Evolutionary conservation across 176 grass and related monocot species (phyloP).

Genomic region (Aegilops bicornis): DNA sequence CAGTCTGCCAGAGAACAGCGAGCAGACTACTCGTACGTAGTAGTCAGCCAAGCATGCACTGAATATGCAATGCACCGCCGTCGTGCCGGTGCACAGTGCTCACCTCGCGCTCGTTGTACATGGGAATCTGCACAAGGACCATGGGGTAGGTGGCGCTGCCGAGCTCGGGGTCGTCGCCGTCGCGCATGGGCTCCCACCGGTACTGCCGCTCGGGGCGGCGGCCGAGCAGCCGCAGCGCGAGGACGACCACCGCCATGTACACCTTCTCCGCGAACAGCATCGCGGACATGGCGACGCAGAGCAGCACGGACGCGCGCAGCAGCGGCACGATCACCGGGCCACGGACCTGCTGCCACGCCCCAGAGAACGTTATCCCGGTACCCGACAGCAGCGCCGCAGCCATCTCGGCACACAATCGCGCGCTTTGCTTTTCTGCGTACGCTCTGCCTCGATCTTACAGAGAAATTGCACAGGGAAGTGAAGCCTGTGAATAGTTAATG

Average conservation of each 20-base stretch:
- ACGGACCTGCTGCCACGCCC: constrained; percentile 39
- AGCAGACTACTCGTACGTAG: too few species aligned
- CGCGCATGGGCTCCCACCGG: constrained; percentile 53
- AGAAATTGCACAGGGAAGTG: neutral
- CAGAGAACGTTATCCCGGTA: constrained; percentile 16
- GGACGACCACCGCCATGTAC: constrained; percentile 58
- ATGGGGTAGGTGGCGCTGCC: constrained; percentile 53
- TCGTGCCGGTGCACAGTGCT: too few species aligned
- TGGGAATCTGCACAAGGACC: constrained; percentile 88
- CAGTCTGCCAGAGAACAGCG: too few species aligned
- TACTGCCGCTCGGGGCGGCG: constrained; percentile 44
- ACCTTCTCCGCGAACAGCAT: constrained; percentile 75
- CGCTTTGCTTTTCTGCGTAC: neutral
- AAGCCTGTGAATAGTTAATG: neutral
- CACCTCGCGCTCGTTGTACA: constrained; percentile 92
- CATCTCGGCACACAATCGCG: neutral
- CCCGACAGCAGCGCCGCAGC: constrained; percentile 15
- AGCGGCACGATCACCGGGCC: constrained; percentile 62
- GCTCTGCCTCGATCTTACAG: neutral
- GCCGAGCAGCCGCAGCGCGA: constrained; percentile 34
- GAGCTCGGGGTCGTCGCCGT: constrained; percentile 52
- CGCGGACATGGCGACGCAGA: constrained; percentile 72
- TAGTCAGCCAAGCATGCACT: too few species aligned
- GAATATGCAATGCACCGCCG: too few species aligned
- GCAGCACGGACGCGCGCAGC: constrained; percentile 41